Conservation (phyloP, 129 eudicot genomes). For the Centrapalus pauciflorus region DNA sequence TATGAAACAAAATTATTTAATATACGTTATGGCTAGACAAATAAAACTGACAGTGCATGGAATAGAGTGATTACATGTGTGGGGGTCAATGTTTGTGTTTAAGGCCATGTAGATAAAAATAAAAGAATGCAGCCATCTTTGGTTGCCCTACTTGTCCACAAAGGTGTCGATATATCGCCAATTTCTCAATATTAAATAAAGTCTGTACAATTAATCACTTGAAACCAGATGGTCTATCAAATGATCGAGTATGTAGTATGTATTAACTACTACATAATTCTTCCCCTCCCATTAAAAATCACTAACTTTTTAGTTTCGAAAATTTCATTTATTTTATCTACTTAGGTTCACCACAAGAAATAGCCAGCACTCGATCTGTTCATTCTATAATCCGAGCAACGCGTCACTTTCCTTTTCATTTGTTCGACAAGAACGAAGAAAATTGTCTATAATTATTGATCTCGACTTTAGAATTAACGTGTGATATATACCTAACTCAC, state of each 20-base stretch:
- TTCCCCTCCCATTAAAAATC: conserved; percentile 8
- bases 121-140: conserved; percentile 56
- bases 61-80: conserved; percentile 13
- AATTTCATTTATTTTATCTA: not conserved
- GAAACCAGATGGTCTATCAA: too few species aligned
- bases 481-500: not conserved
- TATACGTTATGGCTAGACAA: not conserved
- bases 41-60: conserved; percentile 11
- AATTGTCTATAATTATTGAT: not conserved
- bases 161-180: conserved; percentile 10
- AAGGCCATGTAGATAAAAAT: conserved; percentile 43
- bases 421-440: not conserved
- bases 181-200: not conserved
- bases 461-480: not conserved
- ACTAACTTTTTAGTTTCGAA: not conserved
- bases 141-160: conserved; percentile 48
- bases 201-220: too few species aligned
- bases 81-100: conserved; percentile 12
- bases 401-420: not conserved
- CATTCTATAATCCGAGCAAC: conserved; percentile 1
- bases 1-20: not conserved
- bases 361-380: not conserved
- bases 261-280: too few species aligned
- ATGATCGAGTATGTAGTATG: too few species aligned
- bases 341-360: not conserved